Percentiles rank a stretch among this genome's conserved stretches.
Evolutionary conservation across 2,329 filamentous ascomycete species (phyloP).

Genomic region (Calonectria pauciramosa): DNA sequence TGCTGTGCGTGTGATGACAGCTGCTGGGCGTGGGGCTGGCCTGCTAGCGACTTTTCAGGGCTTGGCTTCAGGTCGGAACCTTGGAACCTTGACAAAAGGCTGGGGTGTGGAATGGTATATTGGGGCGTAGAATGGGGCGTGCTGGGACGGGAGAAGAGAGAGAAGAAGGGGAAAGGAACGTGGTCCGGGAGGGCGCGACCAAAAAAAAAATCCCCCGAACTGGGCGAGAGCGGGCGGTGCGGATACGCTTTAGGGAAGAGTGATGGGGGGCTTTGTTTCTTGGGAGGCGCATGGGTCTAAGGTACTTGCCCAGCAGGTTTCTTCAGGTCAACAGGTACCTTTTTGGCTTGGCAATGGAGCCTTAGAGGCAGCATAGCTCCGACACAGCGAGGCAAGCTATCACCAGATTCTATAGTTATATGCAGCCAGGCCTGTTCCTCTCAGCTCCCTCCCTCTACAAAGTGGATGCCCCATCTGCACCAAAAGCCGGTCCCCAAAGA

Average conservation of each 20-base stretch:
- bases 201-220: slow-evolving; percentile 39
- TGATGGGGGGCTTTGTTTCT: slow-evolving; percentile 35
- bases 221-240: slow-evolving; percentile 43
- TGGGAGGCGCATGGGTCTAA: slow-evolving; percentile 32
- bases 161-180: slow-evolving; percentile 37
- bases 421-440: not conserved
- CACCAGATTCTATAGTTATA: slow-evolving; percentile 5
- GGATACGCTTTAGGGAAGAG: slow-evolving; percentile 46
- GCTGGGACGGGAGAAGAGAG: slow-evolving; percentile 31
- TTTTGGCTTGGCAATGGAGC: not conserved
- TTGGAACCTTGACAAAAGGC: slow-evolving; percentile 38
- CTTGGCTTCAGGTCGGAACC: slow-evolving; percentile 44
- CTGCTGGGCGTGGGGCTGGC: slow-evolving; percentile 39
- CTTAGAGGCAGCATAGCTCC: not conserved
- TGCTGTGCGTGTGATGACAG: slow-evolving; percentile 41
- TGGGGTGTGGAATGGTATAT: slow-evolving; percentile 17
- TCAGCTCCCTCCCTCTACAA: slow-evolving; percentile 3
- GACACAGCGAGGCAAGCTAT: not conserved
- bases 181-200: slow-evolving; percentile 38
- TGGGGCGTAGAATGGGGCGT: slow-evolving; percentile 23
- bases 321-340: slow-evolving; percentile 10
- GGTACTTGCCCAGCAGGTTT: slow-evolving; percentile 18
- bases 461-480: not conserved
- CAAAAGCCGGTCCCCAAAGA: not conserved
- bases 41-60: slow-evolving; percentile 33